Evolutionary conservation across 2,329 filamentous ascomycete species (phyloP), one percentile per base, ranked within the genome.

Genomic region (Penicillium brasilianum): DNA sequence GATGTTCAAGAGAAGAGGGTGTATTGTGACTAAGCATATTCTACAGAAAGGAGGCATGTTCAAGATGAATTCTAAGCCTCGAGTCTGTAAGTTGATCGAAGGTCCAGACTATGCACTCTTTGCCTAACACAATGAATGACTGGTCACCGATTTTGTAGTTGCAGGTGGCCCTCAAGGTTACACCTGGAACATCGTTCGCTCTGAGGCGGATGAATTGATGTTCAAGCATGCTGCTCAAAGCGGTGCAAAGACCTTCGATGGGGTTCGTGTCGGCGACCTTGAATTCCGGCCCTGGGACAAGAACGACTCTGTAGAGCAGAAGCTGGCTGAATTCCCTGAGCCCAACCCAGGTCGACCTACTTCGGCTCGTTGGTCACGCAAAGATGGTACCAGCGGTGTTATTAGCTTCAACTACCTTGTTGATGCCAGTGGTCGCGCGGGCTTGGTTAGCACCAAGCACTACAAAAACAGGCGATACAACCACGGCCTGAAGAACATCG

Each of bases 331-430:
- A 28, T 49, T 25, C 25, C 18, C 43, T 16, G 13, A 51, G 1
- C 36, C 49, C 18, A 53, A 61, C 8, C 58, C 43, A n/a, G 62
- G 62, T 44, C 50, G 46, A 6, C 63, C 64, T 2, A 34, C 61
- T 13, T 61, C 64, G 1, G 64, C 66, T 4, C 30, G 48, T 4
- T 67, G 57, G 57, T 46, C 48, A 10, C 30, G 32, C 32, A 74
- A 76, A 34, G 76, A 74, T 57, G 73, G 70, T 4, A 61, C 63
- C 2, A 65, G 69, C 9, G 82, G 82, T 13, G 66, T 58, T 1
- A 80, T 84, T 55, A 67, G 58, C 1, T 83, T 84, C 60, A 70
- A 83, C 4, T 84, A 83, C 57, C 49, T 85, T 18, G 68, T 85
- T 0, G 82, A 85, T 68, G 83, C 82, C 0, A 80, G 74, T 54